These are phyloP conservation scores for Glaciozyma martinii DNA, from an alignment of 768 basidiomycete species.

Conservation along the genomic window DNA sequence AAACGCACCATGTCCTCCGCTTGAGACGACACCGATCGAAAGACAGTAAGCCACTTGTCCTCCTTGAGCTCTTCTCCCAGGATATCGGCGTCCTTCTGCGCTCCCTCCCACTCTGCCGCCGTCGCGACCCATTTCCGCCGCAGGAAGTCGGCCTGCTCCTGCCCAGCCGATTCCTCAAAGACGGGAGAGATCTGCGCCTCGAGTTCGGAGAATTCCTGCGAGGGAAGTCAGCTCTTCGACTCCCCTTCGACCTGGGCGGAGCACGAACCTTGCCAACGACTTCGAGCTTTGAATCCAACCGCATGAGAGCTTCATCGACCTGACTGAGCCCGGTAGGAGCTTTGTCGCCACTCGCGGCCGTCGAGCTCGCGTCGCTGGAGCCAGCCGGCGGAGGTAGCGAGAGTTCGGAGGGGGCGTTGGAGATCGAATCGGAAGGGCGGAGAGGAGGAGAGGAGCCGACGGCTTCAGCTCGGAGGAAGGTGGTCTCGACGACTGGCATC, in stretches of 20 bases:
- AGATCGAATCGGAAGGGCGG: neutral
- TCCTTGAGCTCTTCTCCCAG: constrained; percentile 88
- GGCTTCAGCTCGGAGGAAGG: neutral
- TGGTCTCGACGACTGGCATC: neutral
- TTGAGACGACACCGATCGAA: constrained; percentile 51
- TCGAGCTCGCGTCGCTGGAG: neutral
- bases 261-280: constrained; percentile 14
- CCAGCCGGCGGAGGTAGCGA: neutral
- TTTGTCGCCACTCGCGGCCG: neutral
- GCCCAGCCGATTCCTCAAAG: constrained; percentile 36
- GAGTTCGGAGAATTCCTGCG: constrained; percentile 11
- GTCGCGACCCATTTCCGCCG: constrained; percentile 67
- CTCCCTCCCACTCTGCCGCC: constrained; percentile 64
- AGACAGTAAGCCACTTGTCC: constrained; percentile 88
- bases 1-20: constrained; percentile 18
- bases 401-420: neutral
- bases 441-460: neutral
- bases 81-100: constrained; percentile 40
- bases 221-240: neutral
- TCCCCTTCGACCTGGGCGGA: neutral
- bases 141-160: constrained; percentile 47
- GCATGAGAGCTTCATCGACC: constrained; percentile 29
- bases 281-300: constrained; percentile 31
- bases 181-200: constrained; percentile 12
- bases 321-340: constrained; percentile 4